phyloP scores from a whole-genome alignment of 2,329 filamentous ascomycete genomes.

The Fusarium sp. region DNA sequence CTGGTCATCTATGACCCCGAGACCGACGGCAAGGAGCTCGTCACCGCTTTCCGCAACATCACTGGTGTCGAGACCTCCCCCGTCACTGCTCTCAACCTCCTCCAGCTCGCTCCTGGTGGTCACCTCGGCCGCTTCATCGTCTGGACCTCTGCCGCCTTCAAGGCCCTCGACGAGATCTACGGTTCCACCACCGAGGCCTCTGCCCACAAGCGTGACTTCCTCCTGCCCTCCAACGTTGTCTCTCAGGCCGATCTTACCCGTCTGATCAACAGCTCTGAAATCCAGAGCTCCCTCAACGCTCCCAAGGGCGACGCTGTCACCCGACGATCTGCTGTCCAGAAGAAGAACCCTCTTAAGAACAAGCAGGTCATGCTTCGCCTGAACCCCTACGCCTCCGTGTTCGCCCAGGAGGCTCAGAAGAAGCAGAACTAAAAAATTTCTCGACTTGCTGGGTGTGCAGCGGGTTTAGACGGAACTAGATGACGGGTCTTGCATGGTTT shows the following conservation, averaged over 20 bases:
- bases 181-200: conserved; percentile 91
- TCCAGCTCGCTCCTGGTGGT: conserved; percentile 98
- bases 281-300: conserved; percentile 94
- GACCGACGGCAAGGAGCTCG: conserved; percentile 93
- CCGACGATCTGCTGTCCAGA: conserved; percentile 93
- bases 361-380: conserved; percentile 98
- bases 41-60: conserved; percentile 98
- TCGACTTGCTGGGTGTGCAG: conserved; percentile 59
- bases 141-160: conserved; percentile 98
- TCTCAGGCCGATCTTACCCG: conserved; percentile 95
- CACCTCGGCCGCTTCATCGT: conserved; percentile 99
- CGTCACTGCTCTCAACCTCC: conserved; percentile 95
- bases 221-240: conserved; percentile 92
- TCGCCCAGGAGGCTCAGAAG: conserved; percentile 76
- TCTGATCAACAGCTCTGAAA: conserved; percentile 99
- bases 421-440: conserved; percentile 55
- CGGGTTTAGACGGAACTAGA: conserved; percentile 48
- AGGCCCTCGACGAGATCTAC: conserved; percentile 97
- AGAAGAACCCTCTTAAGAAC: conserved; percentile 99
- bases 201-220: conserved; percentile 98
- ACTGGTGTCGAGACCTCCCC: conserved; percentile 97
- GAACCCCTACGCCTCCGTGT: conserved; percentile 96
- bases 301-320: conserved; percentile 91
- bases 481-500: conserved; percentile 54
- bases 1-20: conserved; percentile 98